A percentile compares a stretch with the other conserved stretches of the same genome.
Evolutionary conservation across 2,329 filamentous ascomycete species (phyloP).

Genomic region (Chalaropsis thielavioides): DNA sequence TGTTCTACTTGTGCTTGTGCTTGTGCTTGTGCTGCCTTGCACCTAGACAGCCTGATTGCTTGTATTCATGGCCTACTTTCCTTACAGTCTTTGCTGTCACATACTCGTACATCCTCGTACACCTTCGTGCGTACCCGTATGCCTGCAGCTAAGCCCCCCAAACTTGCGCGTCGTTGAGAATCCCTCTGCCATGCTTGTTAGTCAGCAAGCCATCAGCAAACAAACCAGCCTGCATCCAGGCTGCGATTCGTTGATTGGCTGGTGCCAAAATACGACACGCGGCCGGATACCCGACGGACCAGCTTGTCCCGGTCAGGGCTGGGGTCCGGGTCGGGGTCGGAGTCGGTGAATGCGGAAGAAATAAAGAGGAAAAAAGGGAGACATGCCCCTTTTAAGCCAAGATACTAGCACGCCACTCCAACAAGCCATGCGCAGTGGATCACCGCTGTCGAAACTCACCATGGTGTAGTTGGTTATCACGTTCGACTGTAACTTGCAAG

Average conservation of each 20-base stretch:
- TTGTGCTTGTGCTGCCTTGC: neutral
- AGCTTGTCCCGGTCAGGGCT: no score
- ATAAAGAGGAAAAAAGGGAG: no score
- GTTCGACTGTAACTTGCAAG: constrained; percentile 15
- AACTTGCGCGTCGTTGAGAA: neutral
- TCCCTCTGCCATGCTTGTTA: neutral
- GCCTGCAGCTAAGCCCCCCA: constrained; percentile 3
- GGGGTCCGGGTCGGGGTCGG: no score
- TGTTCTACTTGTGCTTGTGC: neutral
- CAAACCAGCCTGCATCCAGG: no score
- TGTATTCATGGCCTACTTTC: neutral
- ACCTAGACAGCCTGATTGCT: neutral
- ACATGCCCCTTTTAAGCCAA: no score
- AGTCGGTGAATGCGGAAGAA: no score
- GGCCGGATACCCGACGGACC: no score
- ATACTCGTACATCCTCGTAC: neutral
- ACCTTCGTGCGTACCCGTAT: no score
- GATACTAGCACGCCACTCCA: no score
- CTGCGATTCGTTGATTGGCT: no score
- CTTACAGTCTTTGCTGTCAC: neutral
- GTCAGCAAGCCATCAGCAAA: neutral
- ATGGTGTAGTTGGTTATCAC: constrained; percentile 18
- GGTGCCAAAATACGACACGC: no score
- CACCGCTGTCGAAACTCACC: constrained; percentile 17
- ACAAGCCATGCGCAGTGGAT: constrained; percentile 13